Conservation (phyloP, 2,329 filamentous ascomycete genomes). For the Ilyonectria destructans region DNA sequence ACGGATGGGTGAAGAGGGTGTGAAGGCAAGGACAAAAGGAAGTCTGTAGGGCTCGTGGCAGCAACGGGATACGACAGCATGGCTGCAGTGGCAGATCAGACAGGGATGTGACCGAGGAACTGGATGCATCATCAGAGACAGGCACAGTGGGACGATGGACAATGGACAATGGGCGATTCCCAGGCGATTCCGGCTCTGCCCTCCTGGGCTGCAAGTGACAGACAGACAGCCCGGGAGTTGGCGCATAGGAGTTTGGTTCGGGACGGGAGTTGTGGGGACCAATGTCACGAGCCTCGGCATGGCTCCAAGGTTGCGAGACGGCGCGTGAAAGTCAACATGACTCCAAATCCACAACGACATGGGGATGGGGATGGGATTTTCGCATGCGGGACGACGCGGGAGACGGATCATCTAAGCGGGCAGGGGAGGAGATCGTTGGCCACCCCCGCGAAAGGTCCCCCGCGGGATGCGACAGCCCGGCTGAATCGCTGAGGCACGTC, state of each 20-base stretch:
- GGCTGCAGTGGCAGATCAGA: conserved; percentile 39
- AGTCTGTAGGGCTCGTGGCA: conserved; percentile 30
- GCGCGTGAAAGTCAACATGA: conserved; percentile 21
- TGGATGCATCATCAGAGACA: conserved; percentile 13
- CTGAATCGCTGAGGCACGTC: conserved; percentile 25
- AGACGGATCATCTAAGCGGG: conserved; percentile 32
- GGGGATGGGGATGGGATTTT: conserved; percentile 26
- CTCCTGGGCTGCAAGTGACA: not conserved
- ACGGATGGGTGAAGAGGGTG: conserved; percentile 41
- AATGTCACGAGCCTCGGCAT: conserved; percentile 27
- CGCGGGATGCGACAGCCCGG: conserved; percentile 5
- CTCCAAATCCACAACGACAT: not conserved
- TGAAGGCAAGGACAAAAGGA: conserved; percentile 34
- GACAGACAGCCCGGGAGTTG: conserved; percentile 16
- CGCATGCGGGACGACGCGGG: conserved; percentile 10
- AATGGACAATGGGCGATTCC: not conserved
- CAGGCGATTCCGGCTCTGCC: not conserved
- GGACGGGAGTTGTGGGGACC: conserved; percentile 20
- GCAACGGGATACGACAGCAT: conserved; percentile 37
- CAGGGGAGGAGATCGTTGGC: conserved; percentile 13
- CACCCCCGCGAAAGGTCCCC: conserved; percentile 36
- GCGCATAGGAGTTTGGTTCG: conserved; percentile 8
- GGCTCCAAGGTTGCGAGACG: conserved; percentile 13
- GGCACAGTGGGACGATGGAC: conserved; percentile 10
- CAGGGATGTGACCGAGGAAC: conserved; percentile 20